Conservation (phyloP, 805 yeast genomes). For the Yarrowia phangngaensis region DNA sequence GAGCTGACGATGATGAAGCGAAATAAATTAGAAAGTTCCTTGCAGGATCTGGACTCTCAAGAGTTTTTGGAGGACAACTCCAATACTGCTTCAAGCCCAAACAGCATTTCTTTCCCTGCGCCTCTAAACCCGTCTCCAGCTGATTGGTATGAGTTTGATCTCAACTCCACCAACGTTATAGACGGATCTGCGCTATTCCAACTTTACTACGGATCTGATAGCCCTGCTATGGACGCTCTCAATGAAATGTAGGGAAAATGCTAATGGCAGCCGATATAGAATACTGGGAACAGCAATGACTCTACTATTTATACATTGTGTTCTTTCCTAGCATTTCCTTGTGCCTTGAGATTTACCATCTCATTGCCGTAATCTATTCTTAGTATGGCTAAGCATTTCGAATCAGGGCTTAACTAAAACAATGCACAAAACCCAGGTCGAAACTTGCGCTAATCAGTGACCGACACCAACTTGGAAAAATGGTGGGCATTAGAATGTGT, state of each 20-base stretch:
- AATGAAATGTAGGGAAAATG: conserved; percentile 16
- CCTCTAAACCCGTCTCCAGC: conserved; percentile 5
- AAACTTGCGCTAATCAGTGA: no score
- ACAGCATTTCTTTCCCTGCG: conserved; percentile 1
- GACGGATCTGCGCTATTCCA: conserved; percentile 9
- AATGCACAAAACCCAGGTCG: no score
- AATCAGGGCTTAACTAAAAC: no score
- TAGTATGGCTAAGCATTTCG: no score
- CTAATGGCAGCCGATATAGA: no score
- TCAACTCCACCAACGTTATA: conserved; percentile 9
- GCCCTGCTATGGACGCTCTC: conserved; percentile 2
- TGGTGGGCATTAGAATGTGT: no score
- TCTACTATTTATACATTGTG: no score
- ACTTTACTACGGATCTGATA: conserved; percentile 3
- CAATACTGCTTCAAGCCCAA: not conserved
- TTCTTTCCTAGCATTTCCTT: no score
- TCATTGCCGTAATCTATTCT: no score
- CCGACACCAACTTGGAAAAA: no score
- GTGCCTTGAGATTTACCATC: no score
- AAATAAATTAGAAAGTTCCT: not conserved
- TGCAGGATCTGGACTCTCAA: conserved; percentile 1
- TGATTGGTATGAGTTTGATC: conserved; percentile 9
- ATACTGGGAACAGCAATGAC: no score
- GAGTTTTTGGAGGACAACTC: conserved; percentile 2
- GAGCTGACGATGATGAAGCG: conserved; percentile 5